Evolutionary conservation across 352 stramenopile genomes (phyloP).

Genomic region (Globisporangium emineosum): DNA sequence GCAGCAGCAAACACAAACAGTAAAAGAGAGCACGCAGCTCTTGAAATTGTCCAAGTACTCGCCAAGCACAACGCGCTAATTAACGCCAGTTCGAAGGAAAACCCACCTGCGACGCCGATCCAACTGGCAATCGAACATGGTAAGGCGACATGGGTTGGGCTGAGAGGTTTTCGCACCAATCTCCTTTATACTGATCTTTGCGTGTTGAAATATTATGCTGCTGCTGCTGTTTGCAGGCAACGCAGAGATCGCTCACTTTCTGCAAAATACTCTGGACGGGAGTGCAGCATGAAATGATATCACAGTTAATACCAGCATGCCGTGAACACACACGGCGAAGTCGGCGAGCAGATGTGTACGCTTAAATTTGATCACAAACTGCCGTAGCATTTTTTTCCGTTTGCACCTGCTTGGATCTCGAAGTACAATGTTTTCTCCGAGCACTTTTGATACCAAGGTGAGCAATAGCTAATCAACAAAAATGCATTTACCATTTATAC

Average conservation of each 20-base stretch:
- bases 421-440: too few relatives aligned
- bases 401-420: too few relatives aligned
- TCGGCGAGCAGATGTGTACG: too few relatives aligned
- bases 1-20: not conserved
- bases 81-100: not conserved
- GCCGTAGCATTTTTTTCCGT: too few relatives aligned
- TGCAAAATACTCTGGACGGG: not conserved
- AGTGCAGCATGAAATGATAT: not conserved
- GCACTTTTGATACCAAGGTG: not conserved
- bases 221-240: not conserved
- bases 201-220: not conserved
- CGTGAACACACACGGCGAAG: too few relatives aligned
- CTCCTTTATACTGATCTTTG: not conserved
- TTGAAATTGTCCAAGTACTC: not conserved
- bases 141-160: not conserved
- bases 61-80: constrained; percentile 1
- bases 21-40: not conserved
- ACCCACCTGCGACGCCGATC: not conserved
- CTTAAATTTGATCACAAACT: too few relatives aligned
- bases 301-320: too few relatives aligned
- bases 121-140: constrained; percentile 4
- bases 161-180: not conserved
- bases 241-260: not conserved
- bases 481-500: constrained; percentile 8
- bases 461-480: constrained; percentile 5